phyloP scores from a whole-genome alignment of 768 basidiomycete species.

The Pisolithus tinctorius region DNA sequence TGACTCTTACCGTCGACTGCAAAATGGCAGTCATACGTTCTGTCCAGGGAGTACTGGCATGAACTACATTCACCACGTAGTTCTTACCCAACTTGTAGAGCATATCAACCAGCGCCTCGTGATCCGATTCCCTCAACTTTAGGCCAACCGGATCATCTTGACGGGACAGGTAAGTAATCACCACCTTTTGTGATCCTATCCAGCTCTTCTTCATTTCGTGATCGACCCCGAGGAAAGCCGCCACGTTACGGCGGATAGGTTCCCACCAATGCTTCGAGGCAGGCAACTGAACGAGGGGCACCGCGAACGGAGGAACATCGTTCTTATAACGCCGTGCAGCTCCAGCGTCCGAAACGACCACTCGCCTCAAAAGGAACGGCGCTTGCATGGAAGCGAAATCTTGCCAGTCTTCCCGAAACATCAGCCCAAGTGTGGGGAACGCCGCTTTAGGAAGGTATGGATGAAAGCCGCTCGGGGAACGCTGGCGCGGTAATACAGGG shows the following conservation, averaged over 20 bases:
- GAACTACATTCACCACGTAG: slow-evolving; percentile 51
- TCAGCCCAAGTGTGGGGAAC: slow-evolving; percentile 61
- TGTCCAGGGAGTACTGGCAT: slow-evolving; percentile 48
- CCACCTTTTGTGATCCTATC: slow-evolving; percentile 29
- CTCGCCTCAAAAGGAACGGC: slow-evolving; percentile 69
- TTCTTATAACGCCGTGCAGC: slow-evolving; percentile 41
- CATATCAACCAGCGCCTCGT: slow-evolving; percentile 53
- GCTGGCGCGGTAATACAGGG: slow-evolving; percentile 29
- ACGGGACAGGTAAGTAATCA: slow-evolving; percentile 62
- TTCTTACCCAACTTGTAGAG: slow-evolving; percentile 47
- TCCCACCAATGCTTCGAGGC: slow-evolving; percentile 64
- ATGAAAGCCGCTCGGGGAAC: slow-evolving; percentile 61
- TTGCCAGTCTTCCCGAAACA: slow-evolving; percentile 71
- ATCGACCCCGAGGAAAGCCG: slow-evolving; percentile 35
- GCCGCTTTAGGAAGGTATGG: slow-evolving; percentile 64
- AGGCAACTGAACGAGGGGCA: slow-evolving; percentile 36
- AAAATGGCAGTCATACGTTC: slow-evolving; percentile 59
- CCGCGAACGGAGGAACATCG: slow-evolving; percentile 27
- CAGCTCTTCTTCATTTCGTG: slow-evolving; percentile 10
- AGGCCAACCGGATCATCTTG: slow-evolving; percentile 47
- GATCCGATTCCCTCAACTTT: slow-evolving; percentile 48
- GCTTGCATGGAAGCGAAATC: slow-evolving; percentile 63
- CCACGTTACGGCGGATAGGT: slow-evolving; percentile 40
- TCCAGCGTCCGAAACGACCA: slow-evolving; percentile 72
- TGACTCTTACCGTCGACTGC: slow-evolving; percentile 53